Conservation (phyloP, 225 moss, liverwort and hornwort genomes). For the Bryoerythrophyllum caledonicum region DNA sequence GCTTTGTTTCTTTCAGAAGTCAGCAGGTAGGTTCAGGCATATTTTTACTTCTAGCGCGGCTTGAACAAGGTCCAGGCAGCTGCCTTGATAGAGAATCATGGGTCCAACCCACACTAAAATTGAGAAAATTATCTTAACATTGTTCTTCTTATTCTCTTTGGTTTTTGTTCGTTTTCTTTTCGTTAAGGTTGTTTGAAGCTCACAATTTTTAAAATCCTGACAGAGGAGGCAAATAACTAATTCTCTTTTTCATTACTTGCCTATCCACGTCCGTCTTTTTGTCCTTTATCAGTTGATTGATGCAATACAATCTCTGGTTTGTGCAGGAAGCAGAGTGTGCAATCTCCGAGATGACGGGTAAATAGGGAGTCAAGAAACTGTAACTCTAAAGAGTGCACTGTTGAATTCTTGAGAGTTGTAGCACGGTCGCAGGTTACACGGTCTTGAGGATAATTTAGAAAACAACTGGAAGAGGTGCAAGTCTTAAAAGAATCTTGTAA, state of each 20-base stretch:
- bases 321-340: conserved; percentile 71
- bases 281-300: conserved; percentile 7
- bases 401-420: conserved; percentile 31
- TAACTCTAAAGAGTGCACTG: conserved; percentile 24
- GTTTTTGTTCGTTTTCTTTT: conserved; percentile 23
- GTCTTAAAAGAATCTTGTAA: conserved; percentile 28
- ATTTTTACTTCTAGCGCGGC: conserved; percentile 43
- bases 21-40: conserved; percentile 85
- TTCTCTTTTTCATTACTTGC: background rate
- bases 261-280: conserved; percentile 15
- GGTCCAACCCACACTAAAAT: conserved; percentile 26
- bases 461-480: conserved; percentile 23
- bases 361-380: conserved; percentile 28
- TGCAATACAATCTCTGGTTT: conserved; percentile 21
- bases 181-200: conserved; percentile 9
- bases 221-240: conserved; percentile 24
- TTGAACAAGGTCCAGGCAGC: conserved; percentile 38
- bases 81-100: conserved; percentile 35
- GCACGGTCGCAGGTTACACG: conserved; percentile 26
- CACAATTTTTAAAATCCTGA: conserved; percentile 19
- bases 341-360: conserved; percentile 67
- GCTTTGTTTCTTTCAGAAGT: conserved; percentile 99
- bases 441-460: conserved; percentile 27
- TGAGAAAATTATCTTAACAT: conserved; percentile 30
- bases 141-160: conserved; percentile 24